Base-by-base conservation (phyloP, 495 filamentous ascomycete genomes). In the Penicillium paxilli region DNA sequence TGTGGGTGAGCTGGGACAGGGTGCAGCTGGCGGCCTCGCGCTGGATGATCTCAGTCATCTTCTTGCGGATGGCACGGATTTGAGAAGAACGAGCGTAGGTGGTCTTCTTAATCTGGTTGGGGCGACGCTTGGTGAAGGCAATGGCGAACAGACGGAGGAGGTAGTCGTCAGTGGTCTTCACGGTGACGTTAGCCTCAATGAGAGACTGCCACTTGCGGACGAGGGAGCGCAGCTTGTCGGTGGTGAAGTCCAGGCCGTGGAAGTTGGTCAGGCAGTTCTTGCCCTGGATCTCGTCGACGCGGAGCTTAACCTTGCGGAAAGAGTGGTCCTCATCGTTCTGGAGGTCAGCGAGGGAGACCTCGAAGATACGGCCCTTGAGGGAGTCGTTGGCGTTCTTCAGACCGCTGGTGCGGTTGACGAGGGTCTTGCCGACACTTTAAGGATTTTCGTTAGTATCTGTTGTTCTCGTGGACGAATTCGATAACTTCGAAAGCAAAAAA, bases 211-310 rank as follows among this genome's bases (percentile, higher is more conserved):
- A 98, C 80, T 98, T 98, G 79, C 94, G 92, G 62, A 98, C 94
- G 54, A 98, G 86, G 49, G 94, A 98, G 66, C 94, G 89, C 61
- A 98, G 85, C 85, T 98, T 98, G 86, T 98, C 94, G 64, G 95
- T 97, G 64, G 94, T 98, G 86, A 98, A 98, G 81, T 98, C 94
- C 72, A 98, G 84, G 63, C 94, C 94, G 83, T 98, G 93, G 88
- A 98, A 98, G 85, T 98, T 98, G 80, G 94, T 98, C 65, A 98
- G 83, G 79, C 94, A 98, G 86, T 96, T 98, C 85, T 96, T 97
- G 80, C 94, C 94, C 78, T 98, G 94, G 54, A 98, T 87, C 78
- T 98, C 94, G 68, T 98, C 94, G 64, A 98, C 90, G 55, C 94
- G 86, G 67, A 98, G 90, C 87, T 97, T 97, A 75, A 98, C 82